Evolutionary conservation across 1,284 basidiomycete species (phyloP).

Genomic region (Ustilago loliicola): DNA sequence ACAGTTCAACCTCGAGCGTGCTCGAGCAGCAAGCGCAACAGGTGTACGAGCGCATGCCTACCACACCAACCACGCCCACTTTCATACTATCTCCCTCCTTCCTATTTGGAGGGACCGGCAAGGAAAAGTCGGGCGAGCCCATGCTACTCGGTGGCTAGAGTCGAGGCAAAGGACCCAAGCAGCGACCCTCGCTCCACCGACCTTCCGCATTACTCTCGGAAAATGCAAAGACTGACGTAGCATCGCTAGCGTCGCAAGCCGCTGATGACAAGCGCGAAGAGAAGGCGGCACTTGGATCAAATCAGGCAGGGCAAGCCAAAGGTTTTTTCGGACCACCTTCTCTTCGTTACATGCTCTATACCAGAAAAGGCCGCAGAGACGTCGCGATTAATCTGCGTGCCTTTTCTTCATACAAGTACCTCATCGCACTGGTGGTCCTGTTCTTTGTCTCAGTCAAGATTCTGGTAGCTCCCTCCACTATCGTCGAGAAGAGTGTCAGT

Average conservation of each 20-base stretch:
- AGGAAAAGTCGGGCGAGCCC: slow-evolving; percentile 19
- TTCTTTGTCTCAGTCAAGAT: slow-evolving; percentile 21
- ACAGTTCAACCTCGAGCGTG: not conserved
- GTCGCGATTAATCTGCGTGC: slow-evolving; percentile 1
- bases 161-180: slow-evolving; percentile 27
- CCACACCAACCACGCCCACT: slow-evolving; percentile 26
- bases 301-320: no score
- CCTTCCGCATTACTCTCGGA: slow-evolving; percentile 25
- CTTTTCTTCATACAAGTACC: slow-evolving; percentile 15
- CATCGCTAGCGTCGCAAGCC: slow-evolving; percentile 19
- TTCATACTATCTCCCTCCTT: slow-evolving; percentile 16
- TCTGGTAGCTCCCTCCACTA: slow-evolving; percentile 9
- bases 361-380: slow-evolving; percentile 25
- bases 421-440: slow-evolving; percentile 19
- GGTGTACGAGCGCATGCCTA: slow-evolving; percentile 17
- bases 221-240: slow-evolving; percentile 24
- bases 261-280: slow-evolving; percentile 1
- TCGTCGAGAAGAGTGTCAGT: slow-evolving; percentile 29
- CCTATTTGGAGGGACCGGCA: slow-evolving; percentile 6
- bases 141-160: slow-evolving; percentile 36
- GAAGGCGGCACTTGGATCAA: not conserved
- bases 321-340: slow-evolving; percentile 10
- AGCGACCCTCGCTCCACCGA: slow-evolving; percentile 27
- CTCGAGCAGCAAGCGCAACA: not conserved
- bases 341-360: slow-evolving; percentile 26